Base-by-base conservation (phyloP, 1,284 basidiomycete species). In the Baeospora myosura region DNA sequence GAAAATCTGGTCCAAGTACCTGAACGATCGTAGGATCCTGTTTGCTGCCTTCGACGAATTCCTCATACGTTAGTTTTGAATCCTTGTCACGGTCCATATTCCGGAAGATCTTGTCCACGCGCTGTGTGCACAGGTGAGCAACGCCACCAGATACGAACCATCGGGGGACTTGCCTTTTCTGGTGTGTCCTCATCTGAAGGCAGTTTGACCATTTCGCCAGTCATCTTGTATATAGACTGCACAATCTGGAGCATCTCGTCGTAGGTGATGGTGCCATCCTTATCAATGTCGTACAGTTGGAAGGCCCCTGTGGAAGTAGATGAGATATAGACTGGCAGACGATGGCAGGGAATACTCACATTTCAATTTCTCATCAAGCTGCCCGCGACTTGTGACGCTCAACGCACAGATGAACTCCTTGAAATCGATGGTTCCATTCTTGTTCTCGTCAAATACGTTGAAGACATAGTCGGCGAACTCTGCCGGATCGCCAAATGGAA, bases 381-480 rank as follows among this genome's bases (percentile, higher is more conserved):
- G 72, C 3, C 96, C 96, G 45, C 96, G 79, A 48, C 87, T 91
- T 2, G 96, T 99, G 49, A 98, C 82, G 59, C 85, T 90, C 48
- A 99, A 79, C 1, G 96, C 96, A 57, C 93, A 95, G 58, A 99
- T 98, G 68, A 99, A 99, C 71, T 99, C 96, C 62, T 92, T 93
- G 65, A 97, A 97, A 68, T 96, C 93, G 66, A 96, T 97, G 16
- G 87, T 89, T 31, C 91, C 92, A 62, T 88, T 93, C 72, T 90
- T 88, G 71, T 97, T 91, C 62, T 88, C 87, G 62, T 97, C 93
- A 60, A 95, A 94, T 38, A 94, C 90, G 57, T 97, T 95, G 74
- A 98, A 99, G 52, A 99, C 96, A 60, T 96, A 96, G 65, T 98
- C 92, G 36, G 96, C 93, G 57, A 99, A 98, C 60, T 96, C 89